Conservation (phyloP, 352 stramenopile genomes). For the Globisporangium cystogenes region DNA sequence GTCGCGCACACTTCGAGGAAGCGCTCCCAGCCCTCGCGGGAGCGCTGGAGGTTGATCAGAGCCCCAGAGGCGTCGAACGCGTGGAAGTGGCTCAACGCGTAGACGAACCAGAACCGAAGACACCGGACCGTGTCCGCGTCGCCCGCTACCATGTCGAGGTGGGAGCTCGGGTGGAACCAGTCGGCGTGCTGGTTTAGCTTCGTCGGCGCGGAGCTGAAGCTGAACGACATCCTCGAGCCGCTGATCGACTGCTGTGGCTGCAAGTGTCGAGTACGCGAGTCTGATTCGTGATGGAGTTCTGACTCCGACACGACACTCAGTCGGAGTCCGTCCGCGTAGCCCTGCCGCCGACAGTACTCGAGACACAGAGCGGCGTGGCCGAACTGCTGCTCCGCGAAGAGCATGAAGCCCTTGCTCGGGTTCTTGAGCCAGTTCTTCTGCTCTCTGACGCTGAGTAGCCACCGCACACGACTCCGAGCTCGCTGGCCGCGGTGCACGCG, state of each 20-base stretch:
- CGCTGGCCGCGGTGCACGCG: conserved; percentile 35
- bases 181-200: conserved; percentile 14
- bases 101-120: conserved; percentile 52
- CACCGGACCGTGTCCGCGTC: conserved; percentile 9
- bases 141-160: neutral
- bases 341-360: conserved; percentile 42
- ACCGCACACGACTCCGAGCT: conserved; percentile 27
- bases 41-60: conserved; percentile 31
- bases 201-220: conserved; percentile 32
- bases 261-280: neutral
- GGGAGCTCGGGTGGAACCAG: conserved; percentile 10
- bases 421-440: conserved; percentile 46
- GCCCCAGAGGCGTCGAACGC: conserved; percentile 46
- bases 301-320: neutral
- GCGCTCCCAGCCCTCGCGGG: conserved; percentile 34
- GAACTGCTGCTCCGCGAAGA: conserved; percentile 31
- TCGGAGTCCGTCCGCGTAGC: conserved; percentile 16
- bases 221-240: conserved; percentile 43
- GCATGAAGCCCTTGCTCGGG: conserved; percentile 36
- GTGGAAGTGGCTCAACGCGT: conserved; percentile 44
- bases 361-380: conserved; percentile 39
- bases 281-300: neutral
- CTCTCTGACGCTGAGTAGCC: conserved; percentile 21
- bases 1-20: conserved; percentile 15
- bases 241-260: conserved; percentile 6